A percentile compares a stretch with the other conserved stretches of the same genome.
Conservation (phyloP, 768 basidiomycete genomes). For the Xerocomellus amylosporus region DNA sequence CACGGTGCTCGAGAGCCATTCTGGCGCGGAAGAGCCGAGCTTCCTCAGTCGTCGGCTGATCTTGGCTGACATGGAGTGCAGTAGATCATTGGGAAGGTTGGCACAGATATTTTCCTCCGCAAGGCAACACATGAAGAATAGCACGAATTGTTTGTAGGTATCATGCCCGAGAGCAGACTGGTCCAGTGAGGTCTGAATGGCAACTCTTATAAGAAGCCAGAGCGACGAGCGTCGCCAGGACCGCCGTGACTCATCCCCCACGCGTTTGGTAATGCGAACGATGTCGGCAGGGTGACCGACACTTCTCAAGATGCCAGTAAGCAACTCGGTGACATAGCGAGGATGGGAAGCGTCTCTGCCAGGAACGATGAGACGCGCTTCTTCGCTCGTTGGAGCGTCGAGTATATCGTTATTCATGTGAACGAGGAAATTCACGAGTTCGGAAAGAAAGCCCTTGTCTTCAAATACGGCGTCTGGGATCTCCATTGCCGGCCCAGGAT, state of each 20-base stretch:
- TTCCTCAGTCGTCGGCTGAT: slow-evolving; percentile 38
- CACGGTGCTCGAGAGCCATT: slow-evolving; percentile 12
- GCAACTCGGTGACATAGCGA: slow-evolving; percentile 47
- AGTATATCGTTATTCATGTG: slow-evolving; percentile 33
- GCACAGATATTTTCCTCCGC: background rate
- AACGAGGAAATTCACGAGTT: slow-evolving; percentile 40
- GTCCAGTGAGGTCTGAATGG: slow-evolving; percentile 38
- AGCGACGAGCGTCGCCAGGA: slow-evolving; percentile 52
- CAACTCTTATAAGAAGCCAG: slow-evolving; percentile 50
- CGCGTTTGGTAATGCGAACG: slow-evolving; percentile 38
- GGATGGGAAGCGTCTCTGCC: slow-evolving; percentile 46
- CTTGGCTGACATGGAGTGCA: slow-evolving; percentile 40
- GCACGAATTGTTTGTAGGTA: slow-evolving; percentile 35
- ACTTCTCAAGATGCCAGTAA: slow-evolving; percentile 46
- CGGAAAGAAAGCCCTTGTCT: slow-evolving; percentile 29
- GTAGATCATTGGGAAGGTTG: slow-evolving; percentile 31
- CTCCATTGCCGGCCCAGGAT: slow-evolving; percentile 44
- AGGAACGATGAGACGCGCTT: slow-evolving; percentile 16
- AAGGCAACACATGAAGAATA: slow-evolving; percentile 28
- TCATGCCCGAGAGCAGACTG: slow-evolving; percentile 9
- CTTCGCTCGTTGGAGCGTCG: slow-evolving; percentile 36
- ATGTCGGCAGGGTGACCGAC: slow-evolving; percentile 32
- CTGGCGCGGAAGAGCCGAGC: slow-evolving; percentile 22
- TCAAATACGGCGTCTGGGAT: slow-evolving; percentile 31
- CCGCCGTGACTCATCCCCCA: slow-evolving; percentile 39